Percentiles rank a stretch among this genome's conserved stretches.
Conservation (phyloP, 345 rosid species). For the Geranium rotundifolium region DNA sequence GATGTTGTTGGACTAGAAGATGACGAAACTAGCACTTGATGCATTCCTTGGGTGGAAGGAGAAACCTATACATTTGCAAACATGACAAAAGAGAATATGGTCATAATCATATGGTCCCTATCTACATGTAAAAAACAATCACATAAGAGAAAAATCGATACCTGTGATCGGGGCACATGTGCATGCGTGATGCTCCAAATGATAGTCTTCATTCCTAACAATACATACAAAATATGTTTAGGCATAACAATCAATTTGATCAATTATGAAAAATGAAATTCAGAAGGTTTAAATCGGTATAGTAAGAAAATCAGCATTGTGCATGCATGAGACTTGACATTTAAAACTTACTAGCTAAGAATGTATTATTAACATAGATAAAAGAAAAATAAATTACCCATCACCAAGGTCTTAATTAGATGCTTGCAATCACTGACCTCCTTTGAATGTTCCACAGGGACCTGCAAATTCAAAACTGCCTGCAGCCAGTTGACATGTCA, state of each 20-base stretch:
- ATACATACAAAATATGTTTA: conserved; percentile 12
- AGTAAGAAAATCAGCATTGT: conserved; percentile 1
- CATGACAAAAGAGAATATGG: conserved; percentile 11
- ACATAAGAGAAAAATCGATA: conserved; percentile 15
- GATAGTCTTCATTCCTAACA: conserved; percentile 94
- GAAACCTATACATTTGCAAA: conserved; percentile 35
- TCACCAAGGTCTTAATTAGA: conserved; percentile 93
- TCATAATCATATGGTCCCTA: neutral
- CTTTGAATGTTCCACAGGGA: conserved; percentile 91
- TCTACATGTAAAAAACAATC: neutral
- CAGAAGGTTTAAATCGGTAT: neutral
- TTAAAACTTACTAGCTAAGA: neutral
- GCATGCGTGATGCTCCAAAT: conserved; percentile 98
- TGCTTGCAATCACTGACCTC: conserved; percentile 96
- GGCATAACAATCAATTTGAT: neutral
- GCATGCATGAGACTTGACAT: conserved; percentile 2
- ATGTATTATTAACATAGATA: neutral
- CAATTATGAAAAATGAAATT: neutral
- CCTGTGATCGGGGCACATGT: conserved; percentile 94
- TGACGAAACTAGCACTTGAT: conserved; percentile 53
- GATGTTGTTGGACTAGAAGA: conserved; percentile 47
- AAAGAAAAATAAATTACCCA: conserved; percentile 65
- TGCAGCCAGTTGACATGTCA: conserved; percentile 34
- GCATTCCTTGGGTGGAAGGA: conserved; percentile 47
- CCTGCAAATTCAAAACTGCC: conserved; percentile 97